These are phyloP conservation scores for Alternaria tenuissima DNA, from an alignment of 2,329 filamentous ascomycete genomes.

Conservation along the genomic window DNA sequence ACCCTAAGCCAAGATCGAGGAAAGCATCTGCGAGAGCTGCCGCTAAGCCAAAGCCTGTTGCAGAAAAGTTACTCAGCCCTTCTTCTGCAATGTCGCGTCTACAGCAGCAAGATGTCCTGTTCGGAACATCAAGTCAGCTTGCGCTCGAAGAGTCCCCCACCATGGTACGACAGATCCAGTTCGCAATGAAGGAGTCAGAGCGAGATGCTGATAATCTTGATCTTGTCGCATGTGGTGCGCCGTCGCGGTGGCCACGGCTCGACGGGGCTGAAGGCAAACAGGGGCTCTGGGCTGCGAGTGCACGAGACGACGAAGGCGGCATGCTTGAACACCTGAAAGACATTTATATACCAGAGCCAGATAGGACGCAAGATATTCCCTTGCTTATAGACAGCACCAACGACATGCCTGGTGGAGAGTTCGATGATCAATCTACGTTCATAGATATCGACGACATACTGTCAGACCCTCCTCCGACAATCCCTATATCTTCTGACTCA, in stretches of 20 bases:
- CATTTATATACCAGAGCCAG: constrained; percentile 42
- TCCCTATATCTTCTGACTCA: constrained; percentile 34
- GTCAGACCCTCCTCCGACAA: constrained; percentile 5
- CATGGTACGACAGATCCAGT: constrained; percentile 46
- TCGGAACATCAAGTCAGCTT: constrained; percentile 53
- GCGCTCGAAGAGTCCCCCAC: constrained; percentile 50
- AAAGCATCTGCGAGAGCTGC: constrained; percentile 35
- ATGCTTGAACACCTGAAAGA: constrained; percentile 38
- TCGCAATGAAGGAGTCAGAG: constrained; percentile 48
- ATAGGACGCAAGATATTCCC: constrained; percentile 42
- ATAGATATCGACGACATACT: constrained; percentile 34
- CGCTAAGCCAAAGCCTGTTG: constrained; percentile 37
- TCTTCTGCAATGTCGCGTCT: constrained; percentile 38
- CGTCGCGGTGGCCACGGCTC: constrained; percentile 29
- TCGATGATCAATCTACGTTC: constrained; percentile 10
- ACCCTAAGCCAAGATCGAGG: constrained; percentile 31
- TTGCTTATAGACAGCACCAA: constrained; percentile 34
- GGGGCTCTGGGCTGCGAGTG: constrained; percentile 45
- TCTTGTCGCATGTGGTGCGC: neutral
- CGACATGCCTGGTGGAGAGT: constrained; percentile 9
- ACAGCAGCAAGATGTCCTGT: constrained; percentile 48
- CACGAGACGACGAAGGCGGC: constrained; percentile 43
- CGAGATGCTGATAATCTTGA: constrained; percentile 19
- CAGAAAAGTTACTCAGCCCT: constrained; percentile 51
- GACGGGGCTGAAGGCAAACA: constrained; percentile 30